These are phyloP conservation scores for Musa schizocarpa DNA, from an alignment of 176 grass and related monocot species.

Conservation along the genomic window DNA sequence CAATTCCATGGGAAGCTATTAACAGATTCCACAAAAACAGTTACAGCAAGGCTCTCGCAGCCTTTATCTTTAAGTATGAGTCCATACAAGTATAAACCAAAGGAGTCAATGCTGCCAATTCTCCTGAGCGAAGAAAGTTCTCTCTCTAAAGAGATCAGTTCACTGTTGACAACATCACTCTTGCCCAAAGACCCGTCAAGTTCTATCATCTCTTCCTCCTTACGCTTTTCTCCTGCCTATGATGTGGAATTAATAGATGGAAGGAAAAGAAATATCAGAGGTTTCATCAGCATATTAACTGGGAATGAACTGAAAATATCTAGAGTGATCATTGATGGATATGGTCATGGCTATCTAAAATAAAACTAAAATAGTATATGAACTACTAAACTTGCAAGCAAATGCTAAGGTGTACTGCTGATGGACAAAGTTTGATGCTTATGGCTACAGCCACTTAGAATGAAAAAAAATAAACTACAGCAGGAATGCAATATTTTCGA, in stretches of 20 bases:
- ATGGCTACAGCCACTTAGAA: no score
- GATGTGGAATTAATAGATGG: constrained; percentile 11
- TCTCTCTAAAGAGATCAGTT: constrained; percentile 70
- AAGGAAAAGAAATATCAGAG: neutral
- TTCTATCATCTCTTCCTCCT: constrained; percentile 91
- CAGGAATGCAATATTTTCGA: no score
- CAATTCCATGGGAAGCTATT: constrained; percentile 98
- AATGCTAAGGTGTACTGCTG: neutral
- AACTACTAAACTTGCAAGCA: neutral
- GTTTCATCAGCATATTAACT: no score
- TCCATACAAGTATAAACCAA: constrained; percentile 84
- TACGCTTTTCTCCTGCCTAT: constrained; percentile 89
- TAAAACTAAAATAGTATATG: neutral
- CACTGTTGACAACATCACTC: constrained; percentile 61
- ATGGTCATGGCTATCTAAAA: neutral
- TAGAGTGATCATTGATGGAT: no score
- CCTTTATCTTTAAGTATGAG: constrained; percentile 88
- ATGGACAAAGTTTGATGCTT: no score
- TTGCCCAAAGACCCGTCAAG: constrained; percentile 90
- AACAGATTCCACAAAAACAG: constrained; percentile 73
- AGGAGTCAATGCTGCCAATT: constrained; percentile 78
- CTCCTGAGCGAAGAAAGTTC: constrained; percentile 64
- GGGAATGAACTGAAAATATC: no score
- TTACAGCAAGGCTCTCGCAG: constrained; percentile 48
- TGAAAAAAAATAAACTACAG: no score